Conservation (phyloP, 2,329 filamentous ascomycete genomes). For the Alternaria viburni region DNA sequence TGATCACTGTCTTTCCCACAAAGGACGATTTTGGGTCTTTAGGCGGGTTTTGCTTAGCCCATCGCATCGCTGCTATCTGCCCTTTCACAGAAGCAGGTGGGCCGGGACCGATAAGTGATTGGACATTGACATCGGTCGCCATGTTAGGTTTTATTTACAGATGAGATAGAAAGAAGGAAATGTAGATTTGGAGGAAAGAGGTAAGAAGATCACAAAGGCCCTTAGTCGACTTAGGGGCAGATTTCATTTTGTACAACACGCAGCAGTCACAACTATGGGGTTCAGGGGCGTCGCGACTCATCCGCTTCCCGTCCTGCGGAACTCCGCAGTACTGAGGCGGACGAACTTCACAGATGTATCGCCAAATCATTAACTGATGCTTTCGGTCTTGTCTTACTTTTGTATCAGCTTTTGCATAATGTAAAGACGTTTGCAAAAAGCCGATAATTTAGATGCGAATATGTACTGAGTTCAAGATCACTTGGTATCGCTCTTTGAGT, state of each 20-base stretch:
- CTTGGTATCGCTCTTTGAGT: not conserved
- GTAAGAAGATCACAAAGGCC: not conserved
- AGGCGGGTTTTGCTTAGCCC: not conserved
- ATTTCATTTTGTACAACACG: not conserved
- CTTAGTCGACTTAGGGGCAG: not conserved
- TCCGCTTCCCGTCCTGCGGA: not conserved
- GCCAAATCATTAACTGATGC: not conserved
- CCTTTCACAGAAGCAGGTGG: not conserved
- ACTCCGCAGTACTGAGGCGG: not conserved
- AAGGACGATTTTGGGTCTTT: not conserved
- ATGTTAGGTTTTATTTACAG: not conserved
- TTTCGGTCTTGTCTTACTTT: not conserved
- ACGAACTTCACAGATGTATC: not conserved
- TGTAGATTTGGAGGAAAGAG: not conserved
- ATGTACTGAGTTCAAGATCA: not conserved
- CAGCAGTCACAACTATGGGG: not conserved
- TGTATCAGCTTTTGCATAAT: not conserved
- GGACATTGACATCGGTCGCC: not conserved
- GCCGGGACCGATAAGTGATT: not conserved
- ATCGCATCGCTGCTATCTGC: not conserved
- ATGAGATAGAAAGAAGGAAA: not conserved
- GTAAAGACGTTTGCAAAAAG: not conserved
- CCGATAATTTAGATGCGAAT: not conserved
- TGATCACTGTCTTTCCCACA: conserved; percentile 3
- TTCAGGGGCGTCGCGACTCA: not conserved